A percentile compares a stretch with the other conserved stretches of the same genome.
phyloP scores from a whole-genome alignment of 139 green algal species.

The Nannochloris sp. region DNA sequence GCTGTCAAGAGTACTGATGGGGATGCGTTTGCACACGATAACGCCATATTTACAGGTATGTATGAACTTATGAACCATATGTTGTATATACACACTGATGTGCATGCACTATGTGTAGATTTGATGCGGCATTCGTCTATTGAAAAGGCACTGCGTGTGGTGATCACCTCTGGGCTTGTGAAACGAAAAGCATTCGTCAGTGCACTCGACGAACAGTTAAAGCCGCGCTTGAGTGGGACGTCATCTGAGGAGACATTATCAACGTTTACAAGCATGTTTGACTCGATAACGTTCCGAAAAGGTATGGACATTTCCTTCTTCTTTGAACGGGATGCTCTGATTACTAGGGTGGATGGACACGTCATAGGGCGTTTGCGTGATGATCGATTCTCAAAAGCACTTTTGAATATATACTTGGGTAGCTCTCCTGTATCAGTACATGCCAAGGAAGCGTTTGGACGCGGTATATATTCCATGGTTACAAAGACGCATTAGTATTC shows the following conservation, averaged over 20 bases:
- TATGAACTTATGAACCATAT: background rate
- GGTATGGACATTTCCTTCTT: constrained; percentile 9
- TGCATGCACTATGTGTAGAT: too few species aligned
- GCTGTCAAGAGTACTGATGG: background rate
- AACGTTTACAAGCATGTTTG: background rate
- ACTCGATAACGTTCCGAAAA: constrained; percentile 4
- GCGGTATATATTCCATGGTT: constrained; percentile 1
- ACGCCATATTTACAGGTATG: background rate
- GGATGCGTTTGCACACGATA: constrained; percentile 1
- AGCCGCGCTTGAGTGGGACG: background rate
- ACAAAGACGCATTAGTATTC: constrained; percentile 23
- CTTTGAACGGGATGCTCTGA: background rate
- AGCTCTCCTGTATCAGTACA: background rate
- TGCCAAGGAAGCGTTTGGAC: constrained; percentile 5
- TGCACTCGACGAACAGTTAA: constrained; percentile 4
- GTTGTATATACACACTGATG: too few species aligned
- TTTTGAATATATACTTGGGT: constrained; percentile 10
- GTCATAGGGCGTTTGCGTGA: background rate
- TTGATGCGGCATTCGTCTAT: background rate
- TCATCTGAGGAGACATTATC: background rate
- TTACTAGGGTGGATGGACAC: constrained; percentile 2
- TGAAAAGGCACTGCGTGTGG: background rate
- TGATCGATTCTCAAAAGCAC: background rate
- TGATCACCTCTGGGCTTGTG: constrained; percentile 7
- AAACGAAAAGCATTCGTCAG: constrained; percentile 8